Evolutionary conservation across 768 basidiomycete species (phyloP), one percentile per base, ranked within the genome.

Genomic region (Tubosaeta sp.): DNA sequence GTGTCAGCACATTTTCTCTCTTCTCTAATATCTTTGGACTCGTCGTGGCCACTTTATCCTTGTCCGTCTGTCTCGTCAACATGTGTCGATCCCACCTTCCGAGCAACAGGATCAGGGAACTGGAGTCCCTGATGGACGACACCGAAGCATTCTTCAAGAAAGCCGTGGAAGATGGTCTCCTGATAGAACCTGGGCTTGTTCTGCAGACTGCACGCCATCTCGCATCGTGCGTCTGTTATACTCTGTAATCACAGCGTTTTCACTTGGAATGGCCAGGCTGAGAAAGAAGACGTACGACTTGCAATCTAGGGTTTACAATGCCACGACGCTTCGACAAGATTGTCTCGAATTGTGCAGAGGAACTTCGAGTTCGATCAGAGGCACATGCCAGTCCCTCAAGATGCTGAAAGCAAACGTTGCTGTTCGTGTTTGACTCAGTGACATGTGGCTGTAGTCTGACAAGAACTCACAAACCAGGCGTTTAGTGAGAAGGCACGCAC

Each of bases 1-100:
- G 12, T 16, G 9, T n/a, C 10, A 41, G 6, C 33, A 37, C 31
- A 0, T 57, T 57, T 26, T 11, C 55, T 16, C 1, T n/a, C 8
- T 51, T 56, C 38, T 46, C 48, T n/a, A 51, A 37, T 17, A 38
- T 43, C 8, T 47, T 50, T 3, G 57, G 51, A 26, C 43, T 58
- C 5, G 8, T 50, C 1, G 31, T 29, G 12, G 19, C 43, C 7
- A 26, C 26, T 2, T 43, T 43, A 10, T 46, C 57, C 3, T n/a
- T 58, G 0, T n/a, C 19, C 12, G 17, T 34, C 0, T 37, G 38
- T 0, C 27, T 58, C 5, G 1, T 39, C 10, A 48, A 38, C 0
- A 22, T 31, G 14, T 58, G 33, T 0, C 47, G 47, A 7, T 42
- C 55, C 3, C 37, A 38, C 1, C 57, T 57, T 17, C 57, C 54